Percentiles rank a stretch among this genome's conserved stretches.
Conservation (phyloP, 2,329 filamentous ascomycete genomes). For the Fusarium devonianum region DNA sequence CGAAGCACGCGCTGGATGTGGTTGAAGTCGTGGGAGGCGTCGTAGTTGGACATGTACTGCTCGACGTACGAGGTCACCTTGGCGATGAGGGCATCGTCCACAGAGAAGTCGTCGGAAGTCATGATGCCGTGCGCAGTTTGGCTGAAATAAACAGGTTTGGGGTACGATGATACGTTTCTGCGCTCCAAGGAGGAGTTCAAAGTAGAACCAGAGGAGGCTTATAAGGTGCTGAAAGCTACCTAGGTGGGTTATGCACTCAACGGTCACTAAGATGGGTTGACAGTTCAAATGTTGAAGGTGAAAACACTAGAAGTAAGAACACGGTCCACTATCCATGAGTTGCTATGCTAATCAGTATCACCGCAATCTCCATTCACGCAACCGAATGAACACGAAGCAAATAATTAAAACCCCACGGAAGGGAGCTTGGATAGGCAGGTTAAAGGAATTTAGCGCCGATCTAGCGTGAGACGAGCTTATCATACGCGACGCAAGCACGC, state of each 20-base stretch:
- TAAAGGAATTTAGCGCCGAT: constrained; percentile 3
- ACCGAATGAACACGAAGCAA: background rate
- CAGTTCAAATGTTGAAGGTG: too few species aligned
- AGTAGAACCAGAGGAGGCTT: too few species aligned
- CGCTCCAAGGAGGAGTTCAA: too few species aligned
- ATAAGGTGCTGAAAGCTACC: too few species aligned
- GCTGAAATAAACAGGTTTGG: background rate
- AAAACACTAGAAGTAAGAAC: too few species aligned
- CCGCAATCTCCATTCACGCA: background rate
- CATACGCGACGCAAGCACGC: constrained; percentile 12
- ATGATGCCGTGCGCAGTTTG: constrained; percentile 26
- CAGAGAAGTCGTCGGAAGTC: constrained; percentile 32
- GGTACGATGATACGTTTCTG: too few species aligned
- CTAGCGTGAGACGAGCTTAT: background rate
- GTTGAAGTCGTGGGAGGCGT: constrained; percentile 86
- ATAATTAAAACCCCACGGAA: background rate
- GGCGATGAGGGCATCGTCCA: constrained; percentile 57
- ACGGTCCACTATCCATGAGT: too few species aligned
- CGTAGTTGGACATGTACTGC: constrained; percentile 78
- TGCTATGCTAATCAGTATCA: too few species aligned
- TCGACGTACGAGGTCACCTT: constrained; percentile 69
- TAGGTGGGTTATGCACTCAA: too few species aligned
- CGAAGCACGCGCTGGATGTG: constrained; percentile 82
- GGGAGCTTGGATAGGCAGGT: constrained; percentile 6
- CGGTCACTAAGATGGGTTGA: too few species aligned